Conservation (phyloP, 768 basidiomycete genomes). For the Hygrocybe punicea region DNA sequence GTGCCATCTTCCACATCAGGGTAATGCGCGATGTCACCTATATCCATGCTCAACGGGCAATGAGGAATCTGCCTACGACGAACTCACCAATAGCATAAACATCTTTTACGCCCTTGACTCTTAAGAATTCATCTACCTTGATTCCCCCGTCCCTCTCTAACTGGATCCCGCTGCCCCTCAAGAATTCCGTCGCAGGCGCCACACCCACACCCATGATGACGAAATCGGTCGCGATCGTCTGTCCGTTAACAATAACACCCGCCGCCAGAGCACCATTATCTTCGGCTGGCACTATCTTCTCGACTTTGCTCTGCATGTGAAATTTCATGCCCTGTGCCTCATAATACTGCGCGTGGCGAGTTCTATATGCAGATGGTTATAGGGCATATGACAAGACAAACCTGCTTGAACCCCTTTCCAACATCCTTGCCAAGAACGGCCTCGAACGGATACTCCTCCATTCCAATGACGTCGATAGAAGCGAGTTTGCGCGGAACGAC, state of each 20-base stretch:
- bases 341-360: slow-evolving; percentile 51
- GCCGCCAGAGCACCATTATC: slow-evolving; percentile 53
- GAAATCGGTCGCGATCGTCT: slow-evolving; percentile 66
- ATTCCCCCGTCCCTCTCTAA: slow-evolving; percentile 77
- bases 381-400: slow-evolving; percentile 20
- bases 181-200: slow-evolving; percentile 72
- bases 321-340: slow-evolving; percentile 83
- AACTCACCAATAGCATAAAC: slow-evolving; percentile 66
- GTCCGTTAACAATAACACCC: slow-evolving; percentile 63
- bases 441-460: slow-evolving; percentile 79
- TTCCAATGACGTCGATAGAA: slow-evolving; percentile 79
- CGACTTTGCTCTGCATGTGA: slow-evolving; percentile 68
- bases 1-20: slow-evolving; percentile 54
- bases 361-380: not conserved
- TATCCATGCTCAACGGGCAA: not conserved
- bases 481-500: slow-evolving; percentile 70
- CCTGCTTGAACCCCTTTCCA: slow-evolving; percentile 75
- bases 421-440: slow-evolving; percentile 76
- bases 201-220: slow-evolving; percentile 88
- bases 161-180: slow-evolving; percentile 65
- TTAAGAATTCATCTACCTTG: slow-evolving; percentile 70
- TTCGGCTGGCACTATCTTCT: slow-evolving; percentile 59
- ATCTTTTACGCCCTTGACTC: slow-evolving; percentile 49
- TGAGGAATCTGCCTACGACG: not conserved
- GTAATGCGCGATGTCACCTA: slow-evolving; percentile 80